Percentiles rank a stretch among this genome's conserved stretches.
These are phyloP conservation scores for Lasiosphaeria miniovina DNA, from an alignment of 495 filamentous ascomycete species.

Conservation along the genomic window DNA sequence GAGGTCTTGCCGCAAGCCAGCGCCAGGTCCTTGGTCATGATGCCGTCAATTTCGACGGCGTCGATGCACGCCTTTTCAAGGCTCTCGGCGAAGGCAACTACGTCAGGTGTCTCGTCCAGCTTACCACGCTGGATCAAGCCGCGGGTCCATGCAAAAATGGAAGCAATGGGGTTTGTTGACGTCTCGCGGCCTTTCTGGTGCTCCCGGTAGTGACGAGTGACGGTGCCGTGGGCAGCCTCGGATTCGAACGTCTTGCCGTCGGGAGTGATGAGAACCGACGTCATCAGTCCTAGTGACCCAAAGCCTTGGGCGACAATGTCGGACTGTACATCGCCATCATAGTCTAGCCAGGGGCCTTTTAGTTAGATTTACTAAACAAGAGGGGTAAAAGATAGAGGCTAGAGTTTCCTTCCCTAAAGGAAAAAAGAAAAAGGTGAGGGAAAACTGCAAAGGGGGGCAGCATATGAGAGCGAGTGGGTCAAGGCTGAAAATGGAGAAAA, in stretches of 20 bases:
- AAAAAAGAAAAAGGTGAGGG: background rate
- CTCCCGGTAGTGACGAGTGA: slow-evolving; percentile 97
- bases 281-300: slow-evolving; percentile 97
- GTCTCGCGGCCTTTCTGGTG: slow-evolving; percentile 96
- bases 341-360: slow-evolving; percentile 55
- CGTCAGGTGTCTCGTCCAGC: slow-evolving; percentile 83
- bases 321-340: slow-evolving; percentile 98
- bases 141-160: slow-evolving; percentile 98
- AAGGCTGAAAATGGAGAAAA: no score
- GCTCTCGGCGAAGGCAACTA: slow-evolving; percentile 83
- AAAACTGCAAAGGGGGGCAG: background rate
- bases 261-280: slow-evolving; percentile 91
- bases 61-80: slow-evolving; percentile 94
- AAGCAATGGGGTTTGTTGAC: slow-evolving; percentile 97
- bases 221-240: slow-evolving; percentile 96
- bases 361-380: no score
- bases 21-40: slow-evolving; percentile 99
- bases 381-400: no score
- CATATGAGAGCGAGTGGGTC: no score
- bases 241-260: slow-evolving; percentile 94
- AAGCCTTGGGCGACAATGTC: slow-evolving; percentile 98
- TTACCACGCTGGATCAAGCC: slow-evolving; percentile 89
- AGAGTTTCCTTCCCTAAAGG: no score
- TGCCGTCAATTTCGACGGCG: slow-evolving; percentile 85
- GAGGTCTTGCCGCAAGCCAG: slow-evolving; percentile 84